Percentiles rank a stretch among this genome's conserved stretches.
These are phyloP conservation scores for Misopates orontium DNA, from an alignment of 257 asterid species.

Conservation along the genomic window DNA sequence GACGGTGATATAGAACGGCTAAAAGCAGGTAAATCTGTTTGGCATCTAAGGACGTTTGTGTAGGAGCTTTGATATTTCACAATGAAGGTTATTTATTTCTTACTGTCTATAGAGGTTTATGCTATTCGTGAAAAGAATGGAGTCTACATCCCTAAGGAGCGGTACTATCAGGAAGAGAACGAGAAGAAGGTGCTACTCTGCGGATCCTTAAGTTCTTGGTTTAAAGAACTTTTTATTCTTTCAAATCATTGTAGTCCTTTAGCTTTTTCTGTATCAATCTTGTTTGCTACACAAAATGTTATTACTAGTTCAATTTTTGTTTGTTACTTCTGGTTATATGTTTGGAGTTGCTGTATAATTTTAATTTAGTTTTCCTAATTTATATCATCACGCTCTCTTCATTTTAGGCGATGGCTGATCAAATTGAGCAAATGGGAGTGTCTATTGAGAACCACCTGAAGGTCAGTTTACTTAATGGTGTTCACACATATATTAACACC, in stretches of 20 bases:
- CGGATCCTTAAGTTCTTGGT: constrained; percentile 6
- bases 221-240: background rate
- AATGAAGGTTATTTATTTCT: background rate
- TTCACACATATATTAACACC: background rate
- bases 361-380: background rate
- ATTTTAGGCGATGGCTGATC: constrained; percentile 85
- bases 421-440: constrained; percentile 76
- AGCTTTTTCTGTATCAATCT: background rate
- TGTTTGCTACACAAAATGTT: background rate
- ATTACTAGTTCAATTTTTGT: background rate
- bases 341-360: constrained; percentile 6
- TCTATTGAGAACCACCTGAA: constrained; percentile 70
- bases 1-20: constrained; percentile 81
- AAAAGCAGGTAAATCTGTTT: constrained; percentile 51
- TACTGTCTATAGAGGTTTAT: constrained; percentile 58
- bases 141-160: constrained; percentile 82
- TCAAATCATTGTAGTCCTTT: constrained; percentile 1
- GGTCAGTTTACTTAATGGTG: constrained; percentile 35
- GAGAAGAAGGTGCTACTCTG: constrained; percentile 61
- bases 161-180: constrained; percentile 76
- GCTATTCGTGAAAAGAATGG: constrained; percentile 91
- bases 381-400: constrained; percentile 12
- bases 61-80: background rate
- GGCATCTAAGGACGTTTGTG: constrained; percentile 1
- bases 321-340: background rate